Evolutionary conservation across 2,329 filamentous ascomycete genomes (phyloP).

Genomic region (Fusarium ambrosium): DNA sequence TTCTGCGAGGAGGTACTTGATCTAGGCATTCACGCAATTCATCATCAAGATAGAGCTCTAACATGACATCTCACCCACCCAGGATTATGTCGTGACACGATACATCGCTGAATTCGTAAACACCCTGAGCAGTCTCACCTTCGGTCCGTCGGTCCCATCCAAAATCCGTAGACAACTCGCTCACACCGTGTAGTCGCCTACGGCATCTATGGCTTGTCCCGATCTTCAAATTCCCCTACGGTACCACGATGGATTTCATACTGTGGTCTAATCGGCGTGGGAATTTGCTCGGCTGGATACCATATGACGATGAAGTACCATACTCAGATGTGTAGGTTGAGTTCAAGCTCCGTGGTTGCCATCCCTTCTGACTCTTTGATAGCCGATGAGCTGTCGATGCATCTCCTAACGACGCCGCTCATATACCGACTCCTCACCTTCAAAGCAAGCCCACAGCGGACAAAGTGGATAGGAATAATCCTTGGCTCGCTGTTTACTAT

Average conservation of each 20-base stretch:
- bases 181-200: constrained; percentile 50
- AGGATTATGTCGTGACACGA: constrained; percentile 58
- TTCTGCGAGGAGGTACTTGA: constrained; percentile 50
- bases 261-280: constrained; percentile 54
- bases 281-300: constrained; percentile 50
- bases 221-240: constrained; percentile 27
- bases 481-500: constrained; percentile 45
- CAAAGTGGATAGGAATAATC: constrained; percentile 38
- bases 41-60: constrained; percentile 1
- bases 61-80: background rate
- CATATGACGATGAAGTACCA: constrained; percentile 54
- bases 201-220: constrained; percentile 54
- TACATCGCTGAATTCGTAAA: constrained; percentile 62
- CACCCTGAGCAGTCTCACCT: constrained; percentile 57
- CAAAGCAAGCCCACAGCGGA: constrained; percentile 44
- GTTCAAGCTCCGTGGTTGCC: fast-evolving
- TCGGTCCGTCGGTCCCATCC: constrained; percentile 37
- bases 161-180: background rate
- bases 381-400: constrained; percentile 59
- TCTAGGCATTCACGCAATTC: background rate
- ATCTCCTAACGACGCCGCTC: constrained; percentile 57
- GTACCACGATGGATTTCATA: constrained; percentile 53
- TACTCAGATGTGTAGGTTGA: constrained; percentile 50
- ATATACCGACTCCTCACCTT: constrained; percentile 57
- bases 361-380: constrained; percentile 7